Conservation (phyloP, 805 yeast genomes). For the Metschnikowia lochheadii region DNA sequence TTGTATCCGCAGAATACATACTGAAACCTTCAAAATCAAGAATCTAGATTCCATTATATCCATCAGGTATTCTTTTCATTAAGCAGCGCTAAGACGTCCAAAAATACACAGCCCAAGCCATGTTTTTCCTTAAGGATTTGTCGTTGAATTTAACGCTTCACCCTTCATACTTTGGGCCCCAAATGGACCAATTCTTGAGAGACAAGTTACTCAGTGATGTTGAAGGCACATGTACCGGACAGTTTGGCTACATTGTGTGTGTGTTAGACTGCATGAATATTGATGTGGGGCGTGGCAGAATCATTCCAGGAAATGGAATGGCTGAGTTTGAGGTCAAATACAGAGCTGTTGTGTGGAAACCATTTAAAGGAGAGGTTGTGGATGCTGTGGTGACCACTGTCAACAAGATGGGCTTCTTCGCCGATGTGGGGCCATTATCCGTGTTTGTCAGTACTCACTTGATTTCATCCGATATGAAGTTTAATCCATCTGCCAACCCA, state of each 20-base stretch:
- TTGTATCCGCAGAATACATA: neutral
- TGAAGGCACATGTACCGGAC: conserved; percentile 98
- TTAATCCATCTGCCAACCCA: conserved; percentile 93
- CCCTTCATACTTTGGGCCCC: conserved; percentile 97
- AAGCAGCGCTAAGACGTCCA: neutral
- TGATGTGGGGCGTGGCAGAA: conserved; percentile 91
- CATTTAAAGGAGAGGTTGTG: conserved; percentile 97
- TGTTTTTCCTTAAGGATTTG: conserved; percentile 69
- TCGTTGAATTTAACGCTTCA: conserved; percentile 89
- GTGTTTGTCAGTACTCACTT: conserved; percentile 93
- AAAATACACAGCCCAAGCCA: conserved; percentile 10
- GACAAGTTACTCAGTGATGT: conserved; percentile 91
- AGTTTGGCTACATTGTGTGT: conserved; percentile 95
- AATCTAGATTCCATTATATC: neutral
- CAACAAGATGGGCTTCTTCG: conserved; percentile 92
- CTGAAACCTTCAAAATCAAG: neutral
- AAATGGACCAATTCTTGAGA: conserved; percentile 89
- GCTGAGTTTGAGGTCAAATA: conserved; percentile 96
- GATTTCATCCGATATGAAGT: conserved; percentile 90
- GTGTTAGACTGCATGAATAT: conserved; percentile 92
- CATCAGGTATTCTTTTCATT: neutral
- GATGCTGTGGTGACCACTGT: conserved; percentile 95
- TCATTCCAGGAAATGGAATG: conserved; percentile 86
- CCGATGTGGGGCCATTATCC: conserved; percentile 94
- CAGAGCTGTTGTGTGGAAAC: conserved; percentile 96